Conservation (phyloP, 768 basidiomycete species). For the Lactifluus pinguis region DNA sequence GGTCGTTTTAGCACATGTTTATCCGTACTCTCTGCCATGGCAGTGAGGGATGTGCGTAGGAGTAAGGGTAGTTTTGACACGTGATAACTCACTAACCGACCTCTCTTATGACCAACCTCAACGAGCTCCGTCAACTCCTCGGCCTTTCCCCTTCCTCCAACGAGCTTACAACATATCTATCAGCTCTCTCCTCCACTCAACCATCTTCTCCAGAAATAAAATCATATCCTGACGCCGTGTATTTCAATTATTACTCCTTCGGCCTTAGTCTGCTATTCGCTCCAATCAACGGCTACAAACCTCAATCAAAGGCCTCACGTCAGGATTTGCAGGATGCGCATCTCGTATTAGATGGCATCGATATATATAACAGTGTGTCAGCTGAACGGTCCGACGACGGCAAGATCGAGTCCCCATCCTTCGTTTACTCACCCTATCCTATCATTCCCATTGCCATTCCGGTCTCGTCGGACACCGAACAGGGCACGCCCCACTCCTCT, state of each 20-base stretch:
- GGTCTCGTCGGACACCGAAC: constrained; percentile 24
- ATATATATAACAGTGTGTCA: constrained; percentile 65
- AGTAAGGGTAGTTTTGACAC: background rate
- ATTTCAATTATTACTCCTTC: constrained; percentile 73
- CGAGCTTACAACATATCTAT: constrained; percentile 36
- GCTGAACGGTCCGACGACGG: constrained; percentile 22
- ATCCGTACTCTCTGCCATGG: background rate
- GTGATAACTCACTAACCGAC: background rate
- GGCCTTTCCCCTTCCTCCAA: constrained; percentile 44
- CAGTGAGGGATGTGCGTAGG: too few species aligned
- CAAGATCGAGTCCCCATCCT: constrained; percentile 30
- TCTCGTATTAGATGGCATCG: constrained; percentile 59
- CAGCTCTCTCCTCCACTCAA: constrained; percentile 19
- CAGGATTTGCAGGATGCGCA: constrained; percentile 42
- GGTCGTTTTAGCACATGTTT: constrained; percentile 4
- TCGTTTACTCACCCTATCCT: constrained; percentile 51
- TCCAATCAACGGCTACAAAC: constrained; percentile 58
- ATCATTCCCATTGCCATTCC: constrained; percentile 42
- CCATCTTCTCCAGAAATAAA: constrained; percentile 54
- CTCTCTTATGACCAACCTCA: background rate
- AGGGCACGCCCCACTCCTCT: constrained; percentile 28
- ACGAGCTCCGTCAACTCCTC: constrained; percentile 29
- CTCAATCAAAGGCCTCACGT: constrained; percentile 35
- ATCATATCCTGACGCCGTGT: constrained; percentile 73
- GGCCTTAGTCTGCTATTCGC: constrained; percentile 77